phyloP scores from a whole-genome alignment of 108 stramenopile genomes.

The Cyclotella atomus region DNA sequence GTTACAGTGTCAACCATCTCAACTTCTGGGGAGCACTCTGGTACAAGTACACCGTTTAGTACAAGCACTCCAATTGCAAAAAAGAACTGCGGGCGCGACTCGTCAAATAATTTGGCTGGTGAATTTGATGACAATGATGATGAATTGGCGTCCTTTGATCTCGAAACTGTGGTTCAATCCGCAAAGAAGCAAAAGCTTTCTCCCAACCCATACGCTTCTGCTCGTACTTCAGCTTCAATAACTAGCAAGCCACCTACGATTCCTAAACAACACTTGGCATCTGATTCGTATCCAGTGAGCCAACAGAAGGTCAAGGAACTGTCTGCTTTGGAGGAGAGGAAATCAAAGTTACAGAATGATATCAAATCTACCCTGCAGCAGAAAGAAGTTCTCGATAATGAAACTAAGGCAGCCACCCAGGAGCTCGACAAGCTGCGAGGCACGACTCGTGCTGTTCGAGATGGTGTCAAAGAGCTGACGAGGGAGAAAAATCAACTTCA shows the following conservation, averaged over 20 bases:
- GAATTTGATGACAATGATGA: conserved; percentile 20
- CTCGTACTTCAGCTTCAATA: too few relatives aligned
- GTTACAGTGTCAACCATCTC: conserved; percentile 1
- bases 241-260: not conserved
- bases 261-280: not conserved
- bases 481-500: not conserved
- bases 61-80: conserved; percentile 1
- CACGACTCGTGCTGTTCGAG: not conserved
- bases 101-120: too few relatives aligned
- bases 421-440: not conserved
- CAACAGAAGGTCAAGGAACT: not conserved
- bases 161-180: conserved; percentile 14
- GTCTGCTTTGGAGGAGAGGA: not conserved
- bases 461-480: not conserved
- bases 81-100: too few relatives aligned
- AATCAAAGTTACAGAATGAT: not conserved
- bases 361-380: not conserved
- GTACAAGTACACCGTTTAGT: not conserved
- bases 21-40: not conserved
- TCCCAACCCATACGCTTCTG: not conserved
- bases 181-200: conserved; percentile 12
- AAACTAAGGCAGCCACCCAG: not conserved
- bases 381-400: not conserved
- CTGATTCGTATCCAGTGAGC: not conserved
- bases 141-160: conserved; percentile 15